Base-by-base conservation (phyloP, 2,329 filamentous ascomycete species). In the Calonectria pseudoreteaudii region DNA sequence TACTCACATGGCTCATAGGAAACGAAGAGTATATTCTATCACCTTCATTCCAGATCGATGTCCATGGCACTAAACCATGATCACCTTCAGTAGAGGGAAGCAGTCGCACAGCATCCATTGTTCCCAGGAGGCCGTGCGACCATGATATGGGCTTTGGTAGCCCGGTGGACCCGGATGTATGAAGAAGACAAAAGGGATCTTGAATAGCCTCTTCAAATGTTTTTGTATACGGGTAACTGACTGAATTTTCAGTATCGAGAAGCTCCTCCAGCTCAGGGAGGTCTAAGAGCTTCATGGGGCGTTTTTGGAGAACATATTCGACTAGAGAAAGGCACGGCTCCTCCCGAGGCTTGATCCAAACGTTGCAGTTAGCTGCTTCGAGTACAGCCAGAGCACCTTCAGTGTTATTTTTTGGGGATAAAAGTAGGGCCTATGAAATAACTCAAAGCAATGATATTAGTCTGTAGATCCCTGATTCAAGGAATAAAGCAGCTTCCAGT, bases 151-250 rank as follows among this genome's bases (percentile, higher is more conserved):
- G 85, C 62, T 87, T 87, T 1, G 85, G 85, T 0, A 85, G 66
- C 3, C 86, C 86, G 2, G 86, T 87, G 1, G 84, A 82, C 1
- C 86, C 86, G 5, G 85, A 87, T 0, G 86, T 87, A 66, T 87
- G 86, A 1, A 86, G 69, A 34, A 85, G 79, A 30, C 83, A 80
- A 7, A 86, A 83, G 0, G 83, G 82, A 0, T 86, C 85, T 34
- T 82, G 73, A 0, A 74, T 75, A 8, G 82, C 84, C 3, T 81
- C 75, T 1, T 82, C 80, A 23, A 81, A 86, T 2, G 77, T 81
- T 50, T 82, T 84, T 7, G 74, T 77, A 66, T 84, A 86, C 0
- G 72, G 73, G 31, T 81, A 85, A 4, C 74, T 62, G 36, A 76
- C 16, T 0, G 71, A 58, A 4, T 53, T 34, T 2, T 76, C 66